Conservation (phyloP, 2,329 filamentous ascomycete species). For the Sclerotinia trifoliorum region DNA sequence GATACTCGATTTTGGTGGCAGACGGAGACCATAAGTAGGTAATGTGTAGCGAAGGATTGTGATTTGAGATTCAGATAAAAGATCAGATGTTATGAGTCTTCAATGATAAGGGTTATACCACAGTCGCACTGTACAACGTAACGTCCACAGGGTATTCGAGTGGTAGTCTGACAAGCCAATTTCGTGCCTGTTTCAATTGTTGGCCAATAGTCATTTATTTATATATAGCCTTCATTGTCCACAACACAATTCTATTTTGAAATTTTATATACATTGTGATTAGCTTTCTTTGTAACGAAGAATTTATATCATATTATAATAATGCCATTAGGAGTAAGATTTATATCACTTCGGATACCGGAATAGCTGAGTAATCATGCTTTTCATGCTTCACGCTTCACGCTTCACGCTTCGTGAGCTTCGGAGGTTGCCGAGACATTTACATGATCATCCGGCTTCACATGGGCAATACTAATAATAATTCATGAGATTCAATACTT, state of each 20-base stretch:
- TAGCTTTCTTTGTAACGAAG: background rate
- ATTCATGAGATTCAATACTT: constrained; percentile 16
- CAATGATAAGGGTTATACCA: background rate
- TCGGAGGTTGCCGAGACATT: constrained; percentile 15
- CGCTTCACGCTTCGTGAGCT: too few species aligned
- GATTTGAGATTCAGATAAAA: background rate
- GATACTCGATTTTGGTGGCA: constrained; percentile 60
- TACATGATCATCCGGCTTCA: constrained; percentile 8
- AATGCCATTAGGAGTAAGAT: too few species aligned
- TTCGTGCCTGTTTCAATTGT: constrained; percentile 3
- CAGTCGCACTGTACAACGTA: constrained; percentile 6
- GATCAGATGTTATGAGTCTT: background rate
- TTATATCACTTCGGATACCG: background rate
- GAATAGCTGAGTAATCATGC: background rate
- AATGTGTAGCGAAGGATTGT: too few species aligned
- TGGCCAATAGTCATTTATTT: background rate
- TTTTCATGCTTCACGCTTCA: too few species aligned
- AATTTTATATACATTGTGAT: background rate
- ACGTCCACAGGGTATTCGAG: background rate
- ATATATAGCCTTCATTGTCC: background rate
- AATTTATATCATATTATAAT: background rate
- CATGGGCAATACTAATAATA: background rate
- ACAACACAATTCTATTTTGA: too few species aligned
- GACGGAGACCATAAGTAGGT: constrained; percentile 50
- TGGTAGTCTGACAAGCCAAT: constrained; percentile 8